Evolutionary conservation across 2,329 filamentous ascomycete genomes (phyloP).

Genomic region (Aspergillus texensis): DNA sequence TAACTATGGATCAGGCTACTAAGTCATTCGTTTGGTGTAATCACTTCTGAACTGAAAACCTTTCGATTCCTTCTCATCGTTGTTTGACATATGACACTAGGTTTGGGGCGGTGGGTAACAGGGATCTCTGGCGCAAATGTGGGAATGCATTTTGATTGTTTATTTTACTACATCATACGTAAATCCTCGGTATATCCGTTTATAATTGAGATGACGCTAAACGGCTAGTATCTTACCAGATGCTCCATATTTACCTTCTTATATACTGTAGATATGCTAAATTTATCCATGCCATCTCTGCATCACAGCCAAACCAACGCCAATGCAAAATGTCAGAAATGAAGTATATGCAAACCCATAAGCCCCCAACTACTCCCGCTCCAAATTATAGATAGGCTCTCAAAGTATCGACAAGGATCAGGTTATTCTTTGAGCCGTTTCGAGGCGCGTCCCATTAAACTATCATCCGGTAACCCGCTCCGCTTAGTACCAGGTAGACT

Average conservation of each 20-base stretch:
- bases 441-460: constrained; percentile 58
- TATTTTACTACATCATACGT: not conserved
- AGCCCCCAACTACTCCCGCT: not conserved
- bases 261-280: not conserved
- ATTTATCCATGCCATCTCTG: not conserved
- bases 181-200: not conserved
- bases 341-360: not conserved
- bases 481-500: constrained; percentile 90
- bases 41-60: not conserved
- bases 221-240: too few species aligned
- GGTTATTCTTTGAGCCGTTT: constrained; percentile 57
- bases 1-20: constrained; percentile 11
- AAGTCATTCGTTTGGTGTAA: not conserved
- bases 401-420: not conserved
- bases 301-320: not conserved
- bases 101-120: not conserved
- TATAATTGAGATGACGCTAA: not conserved
- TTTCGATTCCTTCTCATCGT: not conserved
- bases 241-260: not conserved
- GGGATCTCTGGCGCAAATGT: not conserved
- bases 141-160: not conserved
- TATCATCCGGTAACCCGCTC: constrained; percentile 82
- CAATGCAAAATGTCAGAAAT: not conserved
- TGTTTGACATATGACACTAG: not conserved
- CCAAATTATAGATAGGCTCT: not conserved